phyloP scores from a whole-genome alignment of 176 grass and related monocot species.

The Coix lacrymajobi region DNA sequence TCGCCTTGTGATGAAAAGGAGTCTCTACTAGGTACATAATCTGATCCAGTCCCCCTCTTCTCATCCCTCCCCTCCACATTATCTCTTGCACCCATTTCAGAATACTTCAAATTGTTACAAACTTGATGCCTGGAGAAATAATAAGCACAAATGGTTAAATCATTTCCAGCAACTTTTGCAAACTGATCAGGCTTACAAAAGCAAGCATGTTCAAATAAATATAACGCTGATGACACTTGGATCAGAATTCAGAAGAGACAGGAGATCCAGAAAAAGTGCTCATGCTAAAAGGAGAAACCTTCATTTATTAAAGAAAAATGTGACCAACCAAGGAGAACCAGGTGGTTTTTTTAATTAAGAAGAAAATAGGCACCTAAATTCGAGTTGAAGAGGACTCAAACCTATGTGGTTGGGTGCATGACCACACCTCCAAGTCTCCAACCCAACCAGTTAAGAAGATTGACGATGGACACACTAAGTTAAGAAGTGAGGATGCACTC shows the following conservation, averaged over 20 bases:
- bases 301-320: not conserved
- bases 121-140: slow-evolving; percentile 31
- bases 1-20: slow-evolving; percentile 74
- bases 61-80: slow-evolving; percentile 66
- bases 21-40: slow-evolving; percentile 61
- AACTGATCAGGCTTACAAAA: not conserved
- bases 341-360: not conserved
- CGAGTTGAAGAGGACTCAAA: not conserved
- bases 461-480: not conserved
- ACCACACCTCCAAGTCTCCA: not conserved
- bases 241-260: slow-evolving; percentile 6
- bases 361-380: not conserved
- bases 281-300: not conserved
- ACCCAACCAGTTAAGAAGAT: not conserved
- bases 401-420: not conserved
- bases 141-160: slow-evolving; percentile 8
- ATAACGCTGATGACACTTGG: not conserved
- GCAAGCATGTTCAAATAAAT: slow-evolving; percentile 1
- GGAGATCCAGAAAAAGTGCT: not conserved
- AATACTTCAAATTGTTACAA: slow-evolving; percentile 21
- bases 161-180: not conserved
- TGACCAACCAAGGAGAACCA: not conserved
- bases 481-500: not conserved
- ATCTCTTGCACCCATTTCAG: slow-evolving; percentile 83
- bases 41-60: slow-evolving; percentile 63